A percentile compares a stretch with the other conserved stretches of the same genome.
Evolutionary conservation across 2,329 filamentous ascomycete species (phyloP).

Genomic region (Rachicladosporium sp.): DNA sequence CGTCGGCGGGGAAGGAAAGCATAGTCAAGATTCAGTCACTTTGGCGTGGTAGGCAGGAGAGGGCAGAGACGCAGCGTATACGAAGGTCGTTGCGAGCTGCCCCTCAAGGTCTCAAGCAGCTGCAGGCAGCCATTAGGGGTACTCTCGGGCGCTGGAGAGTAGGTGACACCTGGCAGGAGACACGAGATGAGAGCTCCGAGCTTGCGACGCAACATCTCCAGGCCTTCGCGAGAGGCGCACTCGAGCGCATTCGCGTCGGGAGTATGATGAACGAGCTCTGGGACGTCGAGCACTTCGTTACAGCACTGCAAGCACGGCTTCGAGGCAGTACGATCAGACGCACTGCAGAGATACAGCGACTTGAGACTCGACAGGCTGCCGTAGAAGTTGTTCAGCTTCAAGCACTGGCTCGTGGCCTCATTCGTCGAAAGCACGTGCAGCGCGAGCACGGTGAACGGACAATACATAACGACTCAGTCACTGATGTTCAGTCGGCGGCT

Average conservation of each 20-base stretch:
- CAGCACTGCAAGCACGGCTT: conserved; percentile 68
- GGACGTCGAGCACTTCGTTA: conserved; percentile 65
- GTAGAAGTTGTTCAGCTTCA: conserved; percentile 43
- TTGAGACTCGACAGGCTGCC: conserved; percentile 50
- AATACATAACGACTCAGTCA: conserved; percentile 15
- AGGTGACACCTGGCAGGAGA: conserved; percentile 35
- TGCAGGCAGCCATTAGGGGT: conserved; percentile 35
- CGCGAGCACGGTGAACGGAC: conserved; percentile 17
- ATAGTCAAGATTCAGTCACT: conserved; percentile 74
- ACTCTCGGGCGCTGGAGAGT: conserved; percentile 43
- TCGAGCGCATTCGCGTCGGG: conserved; percentile 64
- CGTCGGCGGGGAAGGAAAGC: conserved; percentile 47
- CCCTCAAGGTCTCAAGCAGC: conserved; percentile 33
- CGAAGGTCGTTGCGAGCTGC: conserved; percentile 36
- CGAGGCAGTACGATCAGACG: conserved; percentile 34
- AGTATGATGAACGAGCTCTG: conserved; percentile 78
- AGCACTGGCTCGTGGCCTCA: conserved; percentile 49
- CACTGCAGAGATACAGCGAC: conserved; percentile 40
- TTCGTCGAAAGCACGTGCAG: conserved; percentile 40
- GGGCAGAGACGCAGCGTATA: conserved; percentile 32
- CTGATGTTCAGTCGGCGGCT: conserved; percentile 28
- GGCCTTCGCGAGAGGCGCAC: conserved; percentile 49
- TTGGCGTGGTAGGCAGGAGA: conserved; percentile 51
- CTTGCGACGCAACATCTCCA: conserved; percentile 26
- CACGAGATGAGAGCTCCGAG: conserved; percentile 23